These are phyloP conservation scores for Epichloe amarillans DNA, from an alignment of 2,329 filamentous ascomycete genomes.

Conservation along the genomic window DNA sequence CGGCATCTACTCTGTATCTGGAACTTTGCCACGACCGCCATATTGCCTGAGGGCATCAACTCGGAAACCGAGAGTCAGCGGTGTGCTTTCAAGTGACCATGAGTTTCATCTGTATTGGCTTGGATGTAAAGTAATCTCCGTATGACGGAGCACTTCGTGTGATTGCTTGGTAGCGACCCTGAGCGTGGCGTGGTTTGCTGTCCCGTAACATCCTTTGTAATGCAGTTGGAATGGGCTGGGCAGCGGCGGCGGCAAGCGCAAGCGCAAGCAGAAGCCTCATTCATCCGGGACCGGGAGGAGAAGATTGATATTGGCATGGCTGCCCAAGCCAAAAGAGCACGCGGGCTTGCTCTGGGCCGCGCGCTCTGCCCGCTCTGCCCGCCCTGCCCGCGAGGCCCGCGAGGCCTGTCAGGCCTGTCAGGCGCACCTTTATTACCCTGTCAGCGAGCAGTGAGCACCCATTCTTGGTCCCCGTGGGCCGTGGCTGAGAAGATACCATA, in stretches of 20 bases:
- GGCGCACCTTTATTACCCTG: not conserved
- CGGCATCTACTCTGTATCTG: too few relatives aligned
- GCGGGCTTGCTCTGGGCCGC: not conserved
- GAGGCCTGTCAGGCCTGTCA: constrained; percentile 2
- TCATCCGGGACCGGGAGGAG: not conserved
- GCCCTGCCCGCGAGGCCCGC: too few relatives aligned
- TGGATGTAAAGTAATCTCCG: too few relatives aligned
- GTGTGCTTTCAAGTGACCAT: too few relatives aligned
- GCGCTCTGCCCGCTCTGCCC: not conserved
- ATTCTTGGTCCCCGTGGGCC: not conserved
- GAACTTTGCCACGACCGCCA: too few relatives aligned
- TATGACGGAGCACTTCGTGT: too few relatives aligned
- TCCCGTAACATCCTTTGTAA: too few relatives aligned
- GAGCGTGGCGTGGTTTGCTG: too few relatives aligned
- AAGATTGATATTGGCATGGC: not conserved
- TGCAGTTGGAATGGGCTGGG: not conserved
- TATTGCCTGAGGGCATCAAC: too few relatives aligned
- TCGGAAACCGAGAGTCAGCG: too few relatives aligned
- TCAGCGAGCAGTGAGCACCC: not conserved
- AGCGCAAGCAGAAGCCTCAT: not conserved
- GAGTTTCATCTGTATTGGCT: too few relatives aligned
- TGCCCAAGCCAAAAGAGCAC: constrained; percentile 4
- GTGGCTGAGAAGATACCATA: not conserved
- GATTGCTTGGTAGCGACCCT: too few relatives aligned
- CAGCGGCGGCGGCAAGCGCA: not conserved